A percentile compares a stretch with the other conserved stretches of the same genome.
Evolutionary conservation across 73 alveolate genomes (phyloP).

Genomic region (Uronychia binucleata): DNA sequence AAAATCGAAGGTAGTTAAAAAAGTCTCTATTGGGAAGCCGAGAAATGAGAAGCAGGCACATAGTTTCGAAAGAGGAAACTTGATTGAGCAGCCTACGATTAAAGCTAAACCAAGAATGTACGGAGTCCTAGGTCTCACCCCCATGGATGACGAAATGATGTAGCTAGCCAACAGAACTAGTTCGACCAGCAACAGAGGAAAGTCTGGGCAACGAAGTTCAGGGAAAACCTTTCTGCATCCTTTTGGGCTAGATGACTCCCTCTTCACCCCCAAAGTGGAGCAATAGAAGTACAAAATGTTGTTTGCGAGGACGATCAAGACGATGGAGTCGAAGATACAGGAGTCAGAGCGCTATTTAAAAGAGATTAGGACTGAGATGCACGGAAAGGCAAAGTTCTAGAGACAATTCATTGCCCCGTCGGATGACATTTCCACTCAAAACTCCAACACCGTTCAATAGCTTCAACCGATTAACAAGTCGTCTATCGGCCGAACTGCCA

Average conservation of each 20-base stretch:
- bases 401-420: background rate
- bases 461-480: background rate
- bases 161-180: background rate
- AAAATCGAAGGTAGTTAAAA: background rate
- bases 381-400: background rate
- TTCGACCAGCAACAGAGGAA: background rate
- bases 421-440: background rate
- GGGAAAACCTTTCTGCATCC: conserved; percentile 1
- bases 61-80: background rate
- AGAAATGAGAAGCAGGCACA: background rate
- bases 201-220: background rate
- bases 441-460: background rate
- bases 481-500: background rate
- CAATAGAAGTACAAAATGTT: background rate
- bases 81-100: background rate
- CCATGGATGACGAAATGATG: background rate
- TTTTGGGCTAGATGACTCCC: background rate
- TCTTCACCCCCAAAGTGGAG: conserved; percentile 15
- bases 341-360: background rate
- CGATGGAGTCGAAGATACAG: background rate
- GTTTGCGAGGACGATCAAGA: background rate
- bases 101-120: conserved; percentile 1
- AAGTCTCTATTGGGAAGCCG: background rate
- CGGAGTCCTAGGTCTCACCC: conserved; percentile 13
- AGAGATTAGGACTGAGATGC: background rate